Evolutionary conservation across 768 basidiomycete genomes (phyloP), one percentile per base, ranked within the genome.

Genomic region (Lactarius sanguifluus): DNA sequence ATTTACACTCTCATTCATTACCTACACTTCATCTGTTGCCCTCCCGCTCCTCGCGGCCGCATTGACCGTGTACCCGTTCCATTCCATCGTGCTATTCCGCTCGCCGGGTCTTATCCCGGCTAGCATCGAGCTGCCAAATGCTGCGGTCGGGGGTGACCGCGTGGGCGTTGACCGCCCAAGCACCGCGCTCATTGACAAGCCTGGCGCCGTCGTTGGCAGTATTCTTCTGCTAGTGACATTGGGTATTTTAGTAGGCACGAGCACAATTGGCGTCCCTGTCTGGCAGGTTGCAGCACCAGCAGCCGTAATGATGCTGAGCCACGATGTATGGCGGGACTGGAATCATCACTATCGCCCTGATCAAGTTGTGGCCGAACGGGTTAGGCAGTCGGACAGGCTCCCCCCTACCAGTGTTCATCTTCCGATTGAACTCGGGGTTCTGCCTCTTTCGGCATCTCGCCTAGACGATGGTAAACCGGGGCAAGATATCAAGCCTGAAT

Each of bases 241-340:
- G 18, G 76, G 84, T n/a, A 81, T 90, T 12, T 83, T 92, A 25
- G 85, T 96, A 61, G 85, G 87, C 5, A 85, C 89, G 67, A 90
- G 88, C 73, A 92, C 89, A 74, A 80, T 90, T 69, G 82, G 85
- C 56, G 80, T 92, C 20, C 89, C 92, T 61, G 90, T 92, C 3
- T 94, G 91, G 90, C 86, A 83, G 77, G 90, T 96, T 57, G 90
- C 86, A 4, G 81, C 93, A 13, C 93, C 96, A 0, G 93, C 93
- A 57, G 94, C 92, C 0, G 74, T 81, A 0, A 74, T 84, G 61
- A 94, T 94, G 76, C 81, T 95, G 43, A 41, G 83, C 6, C 85
- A 88, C 57, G 94, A 98, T 72, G 59, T 78, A 52, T 84, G 32
- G 73, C 73, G 54, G 83, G 75, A 77, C 64, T 76, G 75, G 76